These are phyloP conservation scores for Datisca glomerata DNA, from an alignment of 306 rosid genomes.

Conservation along the genomic window DNA sequence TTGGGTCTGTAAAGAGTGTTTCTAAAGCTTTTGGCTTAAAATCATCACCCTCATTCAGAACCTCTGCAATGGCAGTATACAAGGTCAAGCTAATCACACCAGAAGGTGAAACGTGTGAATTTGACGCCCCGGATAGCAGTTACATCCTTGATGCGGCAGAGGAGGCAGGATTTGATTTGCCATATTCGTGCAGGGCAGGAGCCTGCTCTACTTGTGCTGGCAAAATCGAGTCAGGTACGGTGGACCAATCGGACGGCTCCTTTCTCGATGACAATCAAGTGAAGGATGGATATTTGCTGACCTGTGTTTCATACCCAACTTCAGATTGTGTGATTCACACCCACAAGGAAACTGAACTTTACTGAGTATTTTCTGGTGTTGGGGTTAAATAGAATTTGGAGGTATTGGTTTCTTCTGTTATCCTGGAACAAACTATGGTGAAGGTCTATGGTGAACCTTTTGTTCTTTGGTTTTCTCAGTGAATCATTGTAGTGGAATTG, in stretches of 20 bases:
- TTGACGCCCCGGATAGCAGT: slow-evolving; percentile 59
- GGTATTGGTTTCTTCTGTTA: too few species aligned
- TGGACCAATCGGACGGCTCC: slow-evolving; percentile 72
- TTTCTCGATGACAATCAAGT: slow-evolving; percentile 61
- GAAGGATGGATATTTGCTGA: slow-evolving; percentile 41
- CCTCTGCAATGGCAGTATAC: slow-evolving; percentile 52
- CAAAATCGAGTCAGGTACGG: slow-evolving; percentile 41
- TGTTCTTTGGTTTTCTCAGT: not conserved
- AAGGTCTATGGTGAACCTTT: not conserved
- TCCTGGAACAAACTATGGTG: too few species aligned
- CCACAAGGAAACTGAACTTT: slow-evolving; percentile 66
- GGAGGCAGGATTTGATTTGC: slow-evolving; percentile 61
- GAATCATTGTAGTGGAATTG: not conserved
- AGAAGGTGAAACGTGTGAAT: slow-evolving; percentile 43
- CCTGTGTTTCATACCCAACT: slow-evolving; percentile 69
- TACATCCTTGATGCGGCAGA: slow-evolving; percentile 80
- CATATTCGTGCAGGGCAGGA: slow-evolving; percentile 84
- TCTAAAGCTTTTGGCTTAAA: slow-evolving; percentile 48
- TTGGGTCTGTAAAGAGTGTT: slow-evolving; percentile 34
- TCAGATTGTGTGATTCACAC: slow-evolving; percentile 61
- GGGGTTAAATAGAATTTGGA: too few species aligned
- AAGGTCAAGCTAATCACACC: slow-evolving; percentile 61
- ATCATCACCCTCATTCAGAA: slow-evolving; percentile 34
- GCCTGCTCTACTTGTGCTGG: slow-evolving; percentile 85
- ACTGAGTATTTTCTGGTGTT: slow-evolving; percentile 21